Evolutionary conservation across 306 rosid genomes (phyloP).

Genomic region (Prunus armeniaca): DNA sequence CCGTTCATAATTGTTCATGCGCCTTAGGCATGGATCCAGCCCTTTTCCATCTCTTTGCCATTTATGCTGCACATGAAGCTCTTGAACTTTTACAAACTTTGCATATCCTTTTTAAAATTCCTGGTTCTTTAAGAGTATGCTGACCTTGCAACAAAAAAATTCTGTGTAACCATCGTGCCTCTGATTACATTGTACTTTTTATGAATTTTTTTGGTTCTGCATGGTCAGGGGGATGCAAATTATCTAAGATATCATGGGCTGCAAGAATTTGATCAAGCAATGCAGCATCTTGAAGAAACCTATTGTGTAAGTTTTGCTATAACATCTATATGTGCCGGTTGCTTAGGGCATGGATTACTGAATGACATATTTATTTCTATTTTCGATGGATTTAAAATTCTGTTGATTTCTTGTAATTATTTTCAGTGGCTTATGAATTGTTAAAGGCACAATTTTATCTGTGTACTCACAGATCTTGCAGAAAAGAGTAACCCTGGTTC

Average conservation of each 20-base stretch:
- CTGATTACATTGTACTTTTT: background rate
- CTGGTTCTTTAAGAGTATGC: background rate
- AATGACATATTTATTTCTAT: background rate
- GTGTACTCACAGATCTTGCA: no score
- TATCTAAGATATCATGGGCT: constrained; percentile 75
- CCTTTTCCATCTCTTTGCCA: no score
- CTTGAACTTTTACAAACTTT: background rate
- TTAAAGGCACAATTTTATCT: no score
- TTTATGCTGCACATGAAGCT: background rate
- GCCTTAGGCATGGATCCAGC: no score
- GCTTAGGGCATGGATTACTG: background rate
- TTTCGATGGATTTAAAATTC: background rate
- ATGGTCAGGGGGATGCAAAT: constrained; percentile 74
- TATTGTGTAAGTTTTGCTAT: constrained; percentile 66
- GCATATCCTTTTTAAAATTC: background rate
- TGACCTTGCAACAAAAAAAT: background rate
- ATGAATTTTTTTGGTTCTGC: constrained; percentile 17
- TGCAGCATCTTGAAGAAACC: constrained; percentile 92
- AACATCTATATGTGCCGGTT: background rate
- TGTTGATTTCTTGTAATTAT: no score
- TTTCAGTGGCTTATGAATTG: no score
- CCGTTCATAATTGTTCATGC: no score
- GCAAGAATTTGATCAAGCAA: constrained; percentile 97
- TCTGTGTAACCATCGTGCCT: background rate
- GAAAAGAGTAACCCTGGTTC: no score